These are phyloP conservation scores for Polygonum aviculare DNA, from an alignment of 148 eudicot species.

Conservation along the genomic window DNA sequence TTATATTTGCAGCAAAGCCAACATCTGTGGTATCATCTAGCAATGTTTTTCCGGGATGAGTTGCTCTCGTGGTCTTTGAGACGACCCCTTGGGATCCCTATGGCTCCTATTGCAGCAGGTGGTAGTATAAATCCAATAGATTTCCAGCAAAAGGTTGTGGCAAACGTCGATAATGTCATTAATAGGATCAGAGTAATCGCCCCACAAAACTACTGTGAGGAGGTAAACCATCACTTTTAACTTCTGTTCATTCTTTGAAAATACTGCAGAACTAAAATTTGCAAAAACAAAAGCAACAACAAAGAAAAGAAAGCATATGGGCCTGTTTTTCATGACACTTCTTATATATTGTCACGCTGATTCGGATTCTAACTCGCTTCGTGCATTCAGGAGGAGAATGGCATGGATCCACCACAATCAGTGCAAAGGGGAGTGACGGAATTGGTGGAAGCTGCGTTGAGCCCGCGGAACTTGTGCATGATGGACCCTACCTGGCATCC, in stretches of 20 bases:
- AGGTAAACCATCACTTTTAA: conserved; percentile 38
- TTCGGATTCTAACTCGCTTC: not conserved
- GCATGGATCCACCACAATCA: conserved; percentile 74
- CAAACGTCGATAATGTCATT: conserved; percentile 73
- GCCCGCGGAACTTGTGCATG: conserved; percentile 88
- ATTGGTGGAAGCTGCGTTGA: conserved; percentile 88
- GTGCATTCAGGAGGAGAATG: conserved; percentile 69
- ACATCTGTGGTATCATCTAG: conserved; percentile 92
- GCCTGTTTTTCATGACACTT: no score
- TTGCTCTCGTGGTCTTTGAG: conserved; percentile 96
- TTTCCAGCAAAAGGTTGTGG: conserved; percentile 68
- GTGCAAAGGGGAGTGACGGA: conserved; percentile 90
- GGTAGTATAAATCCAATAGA: conserved; percentile 68
- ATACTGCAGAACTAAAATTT: not conserved
- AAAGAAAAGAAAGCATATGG: no score
- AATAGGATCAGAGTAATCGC: conserved; percentile 62
- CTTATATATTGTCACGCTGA: not conserved
- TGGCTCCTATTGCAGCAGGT: conserved; percentile 68
- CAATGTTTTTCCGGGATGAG: conserved; percentile 99
- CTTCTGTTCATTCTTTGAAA: not conserved
- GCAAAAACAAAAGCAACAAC: not conserved
- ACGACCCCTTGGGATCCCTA: conserved; percentile 80
- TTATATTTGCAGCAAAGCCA: conserved; percentile 64
- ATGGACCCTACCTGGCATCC: conserved; percentile 99
- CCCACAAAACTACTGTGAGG: conserved; percentile 79